Base-by-base conservation (phyloP, 495 filamentous ascomycete species). In the Talaromyces trachyspermus region DNA sequence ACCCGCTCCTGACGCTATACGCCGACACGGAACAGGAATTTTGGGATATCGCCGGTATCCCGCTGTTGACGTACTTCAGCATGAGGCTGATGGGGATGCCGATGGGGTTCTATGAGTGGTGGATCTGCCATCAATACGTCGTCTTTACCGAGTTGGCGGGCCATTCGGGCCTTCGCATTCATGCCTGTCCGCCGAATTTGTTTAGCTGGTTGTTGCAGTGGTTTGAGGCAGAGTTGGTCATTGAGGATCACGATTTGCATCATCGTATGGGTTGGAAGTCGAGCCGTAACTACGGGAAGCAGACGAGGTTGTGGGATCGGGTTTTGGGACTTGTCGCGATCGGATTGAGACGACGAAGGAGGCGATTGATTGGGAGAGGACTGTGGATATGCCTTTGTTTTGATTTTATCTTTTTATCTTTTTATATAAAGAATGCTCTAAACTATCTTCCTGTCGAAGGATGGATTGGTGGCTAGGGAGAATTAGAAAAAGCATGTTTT, bases 51-150 rank as follows among this genome's bases (percentile, higher is more conserved):
- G 52, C 52, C 17, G 52, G 52, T n/a, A 39, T 54, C 8, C 52
- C 52, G 1, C 36, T 54, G n/a, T 9, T 51, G 37, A 43, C 52
- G 2, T 54, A 50, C 43, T 50, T 46, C 20, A 44, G 27, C 11
- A 40, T 54, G 29, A 48, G 41, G 23, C 14, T 48, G 10, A 51
- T 54, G 52, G 52, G 52, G 14, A 27, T 51, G 42, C 52, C 52
- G 19, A 54, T 54, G 52, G 52, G 52, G 2, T 54, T 54, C 23
- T 54, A 54, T 20, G 52, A 54, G 23, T 54, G 52, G 52, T 54
- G 52, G 52, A 22, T 54, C 25, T 54, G 48, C 39, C 52, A 54
- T 23, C 43, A 51, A 20, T 54, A 50, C 19, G 48, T 54, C 26
- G 43, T 54, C 27, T 54, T 50, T 42, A 32, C 52, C 2, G 52